Evolutionary conservation across 2,329 filamentous ascomycete genomes (phyloP).

Genomic region (Ceratocystis destructans): DNA sequence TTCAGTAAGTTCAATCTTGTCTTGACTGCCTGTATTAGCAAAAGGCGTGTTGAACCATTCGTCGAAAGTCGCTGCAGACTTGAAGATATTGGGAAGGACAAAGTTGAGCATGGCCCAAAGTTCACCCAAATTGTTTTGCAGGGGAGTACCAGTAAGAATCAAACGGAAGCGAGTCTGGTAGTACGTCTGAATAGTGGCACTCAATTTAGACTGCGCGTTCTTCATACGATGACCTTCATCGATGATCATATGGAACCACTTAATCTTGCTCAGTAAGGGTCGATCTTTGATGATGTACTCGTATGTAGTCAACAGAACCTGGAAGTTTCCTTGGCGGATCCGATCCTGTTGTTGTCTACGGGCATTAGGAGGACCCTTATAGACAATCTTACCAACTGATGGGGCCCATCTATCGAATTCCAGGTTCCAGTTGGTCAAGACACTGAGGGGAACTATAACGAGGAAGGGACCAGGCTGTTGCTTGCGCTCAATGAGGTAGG

Average conservation of each 20-base stretch:
- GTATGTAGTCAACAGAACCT: conserved; percentile 92
- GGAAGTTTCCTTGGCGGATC: conserved; percentile 88
- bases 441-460: conserved; percentile 93
- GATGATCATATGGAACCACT: conserved; percentile 99
- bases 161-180: conserved; percentile 90
- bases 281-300: conserved; percentile 99
- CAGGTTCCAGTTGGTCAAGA: conserved; percentile 94
- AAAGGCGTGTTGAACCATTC: conserved; percentile 99
- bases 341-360: conserved; percentile 86
- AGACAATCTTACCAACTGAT: conserved; percentile 71
- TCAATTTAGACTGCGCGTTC: conserved; percentile 91
- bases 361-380: conserved; percentile 83
- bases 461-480: conserved; percentile 82
- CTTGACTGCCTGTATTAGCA: conserved; percentile 91
- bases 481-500: conserved; percentile 94
- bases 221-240: conserved; percentile 99
- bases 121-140: conserved; percentile 94
- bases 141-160: conserved; percentile 90
- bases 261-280: conserved; percentile 90
- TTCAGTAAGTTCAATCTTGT: conserved; percentile 98
- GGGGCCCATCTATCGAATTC: conserved; percentile 99
- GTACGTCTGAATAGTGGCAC: conserved; percentile 85
- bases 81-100: conserved; percentile 95
- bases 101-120: conserved; percentile 98
- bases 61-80: conserved; percentile 95